These are phyloP conservation scores for Fusarium multiceps DNA, from an alignment of 2,329 filamentous ascomycete species.

Conservation along the genomic window DNA sequence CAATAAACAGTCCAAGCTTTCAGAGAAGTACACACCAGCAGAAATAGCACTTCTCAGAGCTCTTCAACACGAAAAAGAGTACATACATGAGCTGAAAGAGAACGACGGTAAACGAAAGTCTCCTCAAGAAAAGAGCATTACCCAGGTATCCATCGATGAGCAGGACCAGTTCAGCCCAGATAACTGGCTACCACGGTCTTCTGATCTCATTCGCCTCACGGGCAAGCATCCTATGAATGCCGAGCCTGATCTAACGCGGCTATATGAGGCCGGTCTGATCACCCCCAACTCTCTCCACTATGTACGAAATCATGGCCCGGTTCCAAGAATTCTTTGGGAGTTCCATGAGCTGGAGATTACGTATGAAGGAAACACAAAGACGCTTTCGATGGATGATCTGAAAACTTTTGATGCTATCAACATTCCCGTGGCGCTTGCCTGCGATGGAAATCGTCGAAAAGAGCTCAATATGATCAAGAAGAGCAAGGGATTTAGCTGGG, in stretches of 20 bases:
- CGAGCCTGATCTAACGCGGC: neutral
- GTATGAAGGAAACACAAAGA: neutral
- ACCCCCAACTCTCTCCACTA: neutral
- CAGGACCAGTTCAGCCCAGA: neutral
- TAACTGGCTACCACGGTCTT: neutral
- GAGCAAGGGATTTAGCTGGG: neutral
- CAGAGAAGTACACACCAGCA: neutral
- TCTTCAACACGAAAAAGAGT: neutral
- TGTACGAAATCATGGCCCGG: neutral
- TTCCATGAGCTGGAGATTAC: neutral
- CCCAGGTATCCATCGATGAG: neutral
- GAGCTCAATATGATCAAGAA: neutral
- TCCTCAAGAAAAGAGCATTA: neutral
- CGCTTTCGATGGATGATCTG: neutral
- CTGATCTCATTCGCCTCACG: neutral
- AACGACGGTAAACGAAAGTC: neutral
- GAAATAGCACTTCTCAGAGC: neutral
- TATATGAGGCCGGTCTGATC: neutral
- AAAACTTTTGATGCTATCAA: neutral
- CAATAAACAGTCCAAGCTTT: neutral
- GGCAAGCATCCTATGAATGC: neutral
- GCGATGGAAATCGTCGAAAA: neutral
- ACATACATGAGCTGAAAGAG: neutral
- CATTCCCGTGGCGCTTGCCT: neutral
- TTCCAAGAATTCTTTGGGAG: neutral